Conservation (phyloP, 192 early-diverging fungal genomes). For the Spizellomyces punctatus region DNA sequence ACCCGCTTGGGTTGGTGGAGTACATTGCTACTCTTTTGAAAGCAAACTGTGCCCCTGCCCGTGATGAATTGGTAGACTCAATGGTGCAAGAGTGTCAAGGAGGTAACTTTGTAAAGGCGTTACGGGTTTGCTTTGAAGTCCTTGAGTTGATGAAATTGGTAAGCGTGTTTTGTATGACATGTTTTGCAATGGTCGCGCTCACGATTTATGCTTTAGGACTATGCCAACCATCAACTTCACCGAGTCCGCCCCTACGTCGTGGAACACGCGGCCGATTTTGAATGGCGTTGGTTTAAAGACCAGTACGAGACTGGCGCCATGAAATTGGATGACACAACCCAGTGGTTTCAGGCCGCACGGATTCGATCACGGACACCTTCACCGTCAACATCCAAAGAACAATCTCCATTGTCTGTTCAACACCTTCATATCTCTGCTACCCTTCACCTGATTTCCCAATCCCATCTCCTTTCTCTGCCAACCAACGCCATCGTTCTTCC, state of each 20-base stretch:
- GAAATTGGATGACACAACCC: slow-evolving; percentile 25
- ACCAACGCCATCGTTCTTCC: slow-evolving; percentile 34
- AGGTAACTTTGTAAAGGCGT: slow-evolving; percentile 64
- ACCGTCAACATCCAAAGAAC: background rate
- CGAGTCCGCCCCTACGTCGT: slow-evolving; percentile 70
- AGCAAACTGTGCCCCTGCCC: slow-evolving; percentile 68
- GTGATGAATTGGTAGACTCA: slow-evolving; percentile 64
- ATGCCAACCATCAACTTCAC: slow-evolving; percentile 68
- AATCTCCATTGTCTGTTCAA: slow-evolving; percentile 6
- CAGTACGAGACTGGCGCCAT: slow-evolving; percentile 33
- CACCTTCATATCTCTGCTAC: slow-evolving; percentile 36
- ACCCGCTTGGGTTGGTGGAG: slow-evolving; percentile 56
- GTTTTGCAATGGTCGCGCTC: background rate
- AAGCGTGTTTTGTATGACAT: slow-evolving; percentile 6
- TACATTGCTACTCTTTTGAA: slow-evolving; percentile 67
- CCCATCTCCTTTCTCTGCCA: slow-evolving; percentile 23
- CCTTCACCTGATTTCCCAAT: slow-evolving; percentile 32
- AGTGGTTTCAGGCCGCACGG: slow-evolving; percentile 29
- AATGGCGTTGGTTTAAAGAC: slow-evolving; percentile 67
- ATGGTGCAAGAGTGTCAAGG: slow-evolving; percentile 57
- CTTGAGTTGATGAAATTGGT: slow-evolving; percentile 71
- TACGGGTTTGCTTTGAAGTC: slow-evolving; percentile 76
- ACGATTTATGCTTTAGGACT: slow-evolving; percentile 45
- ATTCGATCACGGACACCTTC: background rate
- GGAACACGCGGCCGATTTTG: slow-evolving; percentile 66